Percentiles rank a stretch among this genome's conserved stretches.
phyloP scores from a whole-genome alignment of 371 early-diverging fungal species.

The Entomophthora muscae region DNA sequence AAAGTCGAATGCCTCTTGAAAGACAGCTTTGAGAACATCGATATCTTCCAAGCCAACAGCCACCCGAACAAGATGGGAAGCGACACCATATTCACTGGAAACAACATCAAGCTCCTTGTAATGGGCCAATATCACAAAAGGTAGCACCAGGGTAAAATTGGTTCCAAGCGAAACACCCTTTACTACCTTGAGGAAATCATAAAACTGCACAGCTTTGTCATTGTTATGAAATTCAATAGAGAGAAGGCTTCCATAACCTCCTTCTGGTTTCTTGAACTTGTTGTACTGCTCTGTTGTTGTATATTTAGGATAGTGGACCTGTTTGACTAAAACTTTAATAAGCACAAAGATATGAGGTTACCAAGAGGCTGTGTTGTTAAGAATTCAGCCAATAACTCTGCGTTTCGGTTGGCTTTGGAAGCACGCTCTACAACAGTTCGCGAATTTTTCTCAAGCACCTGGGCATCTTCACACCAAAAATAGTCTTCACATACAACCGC shows the following conservation, averaged over 20 bases:
- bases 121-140: constrained; percentile 89
- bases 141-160: constrained; percentile 85
- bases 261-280: constrained; percentile 27
- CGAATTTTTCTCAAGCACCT: constrained; percentile 89
- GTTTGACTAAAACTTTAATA: constrained; percentile 23
- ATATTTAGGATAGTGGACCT: constrained; percentile 74
- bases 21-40: constrained; percentile 22
- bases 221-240: constrained; percentile 52
- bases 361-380: constrained; percentile 40
- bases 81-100: constrained; percentile 71
- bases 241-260: constrained; percentile 81
- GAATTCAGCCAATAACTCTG: constrained; percentile 58
- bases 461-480: constrained; percentile 84
- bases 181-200: constrained; percentile 52
- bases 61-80: constrained; percentile 55
- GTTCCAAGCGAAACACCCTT: constrained; percentile 95
- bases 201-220: constrained; percentile 47
- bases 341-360: neutral
- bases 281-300: constrained; percentile 44
- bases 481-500: constrained; percentile 48
- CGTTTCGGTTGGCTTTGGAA: constrained; percentile 47
- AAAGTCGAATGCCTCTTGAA: neutral
- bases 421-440: constrained; percentile 61
- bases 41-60: constrained; percentile 76
- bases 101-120: constrained; percentile 72